Base-by-base conservation (phyloP, 441 rosid species). In the Gossypium gossypioides region DNA sequence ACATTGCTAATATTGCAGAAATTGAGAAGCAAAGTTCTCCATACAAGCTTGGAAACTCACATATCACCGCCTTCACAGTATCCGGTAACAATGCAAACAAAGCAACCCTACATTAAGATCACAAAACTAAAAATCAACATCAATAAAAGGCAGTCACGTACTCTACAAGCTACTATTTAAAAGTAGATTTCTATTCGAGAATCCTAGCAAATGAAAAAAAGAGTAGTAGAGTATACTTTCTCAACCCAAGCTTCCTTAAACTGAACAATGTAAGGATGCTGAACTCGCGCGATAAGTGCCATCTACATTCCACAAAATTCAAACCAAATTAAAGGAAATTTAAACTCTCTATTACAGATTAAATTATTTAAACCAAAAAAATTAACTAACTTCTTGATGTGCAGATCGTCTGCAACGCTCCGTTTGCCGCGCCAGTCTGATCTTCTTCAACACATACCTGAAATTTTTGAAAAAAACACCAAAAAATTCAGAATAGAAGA, bases 161-260 rank as follows among this genome's bases (percentile, higher is more conserved):
- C 40, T 51, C 7, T 25, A 50, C n/a, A 72, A 72, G 60, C 65
- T 32, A 42, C 57, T n/a, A 50, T 22, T 5, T 25, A 50, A 60
- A 18, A 59, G 69, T 37, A 72, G 64, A 72, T 72, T 10, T 25
- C 59, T 34, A 60, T 61, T 50, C 71, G 0, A 67, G 44, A 67
- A 15, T 50, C 44, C 25, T 48, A 67, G 58, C 40, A 67, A 50
- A 12, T 40, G 3, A 6, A 7, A 24, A 22, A 27, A 27, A 13
- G 1, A 50, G 24, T 27, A 25, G 58, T 6, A 46, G 2, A 13
- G 22, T 67, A 15, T 78, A 90, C 98, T 84, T 93, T 93, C 86
- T 93, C 98, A 78, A 93, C 98, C 98, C 98, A 93, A 19, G 98
- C 98, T 86, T 93, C 98, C 83, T 91, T 93, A 79, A 87, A 93